These are phyloP conservation scores for Silybum marianum DNA, from an alignment of 129 eudicot genomes.

Conservation along the genomic window DNA sequence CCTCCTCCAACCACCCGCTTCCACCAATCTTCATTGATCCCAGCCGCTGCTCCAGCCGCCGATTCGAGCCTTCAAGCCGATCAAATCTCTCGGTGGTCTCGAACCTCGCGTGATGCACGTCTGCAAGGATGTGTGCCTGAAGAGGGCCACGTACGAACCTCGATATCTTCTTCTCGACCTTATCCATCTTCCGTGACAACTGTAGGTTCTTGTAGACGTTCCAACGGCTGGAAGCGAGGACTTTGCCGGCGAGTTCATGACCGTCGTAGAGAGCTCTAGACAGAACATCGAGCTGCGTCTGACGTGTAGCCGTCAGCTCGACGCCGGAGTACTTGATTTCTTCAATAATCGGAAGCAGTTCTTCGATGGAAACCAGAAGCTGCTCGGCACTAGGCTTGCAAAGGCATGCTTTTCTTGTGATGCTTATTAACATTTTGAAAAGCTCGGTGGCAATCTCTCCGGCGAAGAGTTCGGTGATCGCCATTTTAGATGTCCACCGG, in stretches of 20 bases:
- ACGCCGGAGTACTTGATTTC: constrained; percentile 87
- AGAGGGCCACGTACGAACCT: constrained; percentile 59
- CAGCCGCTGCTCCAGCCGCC: constrained; percentile 61
- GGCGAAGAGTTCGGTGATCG: constrained; percentile 73
- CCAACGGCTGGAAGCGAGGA: constrained; percentile 66
- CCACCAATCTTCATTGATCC: constrained; percentile 66
- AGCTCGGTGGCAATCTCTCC: constrained; percentile 95
- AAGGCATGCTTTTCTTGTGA: constrained; percentile 54
- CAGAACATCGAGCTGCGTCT: constrained; percentile 68
- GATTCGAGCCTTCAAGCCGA: constrained; percentile 49
- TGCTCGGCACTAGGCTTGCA: constrained; percentile 70
- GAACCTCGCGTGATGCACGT: constrained; percentile 81
- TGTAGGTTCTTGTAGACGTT: constrained; percentile 76
- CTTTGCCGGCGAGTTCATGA: constrained; percentile 61
- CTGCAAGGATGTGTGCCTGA: constrained; percentile 87
- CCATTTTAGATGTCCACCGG: constrained; percentile 39
- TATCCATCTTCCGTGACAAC: constrained; percentile 74
- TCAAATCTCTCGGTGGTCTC: constrained; percentile 69
- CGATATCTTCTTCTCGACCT: constrained; percentile 61
- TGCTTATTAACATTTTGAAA: constrained; percentile 56
- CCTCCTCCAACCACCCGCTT: constrained; percentile 48
- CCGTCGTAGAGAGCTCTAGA: constrained; percentile 61
- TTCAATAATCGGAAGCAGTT: constrained; percentile 77
- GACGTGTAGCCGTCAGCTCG: constrained; percentile 64
- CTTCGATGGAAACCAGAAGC: constrained; percentile 46